phyloP scores from a whole-genome alignment of 768 basidiomycete species.

The Mycena galopus region DNA sequence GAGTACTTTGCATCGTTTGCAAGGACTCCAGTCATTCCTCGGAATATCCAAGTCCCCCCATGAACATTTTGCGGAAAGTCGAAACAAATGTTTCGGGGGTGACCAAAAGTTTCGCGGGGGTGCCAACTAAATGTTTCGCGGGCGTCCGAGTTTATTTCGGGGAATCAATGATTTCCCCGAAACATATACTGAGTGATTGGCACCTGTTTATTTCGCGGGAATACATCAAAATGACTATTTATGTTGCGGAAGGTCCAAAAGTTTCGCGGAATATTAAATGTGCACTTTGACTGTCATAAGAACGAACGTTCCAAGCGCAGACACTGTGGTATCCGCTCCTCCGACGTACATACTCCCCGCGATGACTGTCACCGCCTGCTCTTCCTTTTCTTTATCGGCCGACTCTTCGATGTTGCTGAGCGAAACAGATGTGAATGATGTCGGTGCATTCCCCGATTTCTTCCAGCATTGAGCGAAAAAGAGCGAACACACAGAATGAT shows the following conservation, averaged over 20 bases:
- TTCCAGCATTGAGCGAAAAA: too few species aligned
- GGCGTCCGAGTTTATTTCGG: too few species aligned
- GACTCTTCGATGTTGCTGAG: background rate
- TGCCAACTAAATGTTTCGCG: too few species aligned
- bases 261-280: background rate
- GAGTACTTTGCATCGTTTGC: too few species aligned
- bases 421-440: background rate
- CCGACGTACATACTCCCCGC: slow-evolving; percentile 14
- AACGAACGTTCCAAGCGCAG: slow-evolving; percentile 40
- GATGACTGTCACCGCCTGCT: background rate
- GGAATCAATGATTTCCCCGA: too few species aligned
- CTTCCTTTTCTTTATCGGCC: background rate
- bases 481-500: background rate
- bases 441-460: background rate
- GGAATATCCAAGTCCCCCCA: too few species aligned
- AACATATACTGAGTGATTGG: too few species aligned
- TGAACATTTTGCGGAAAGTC: background rate
- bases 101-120: background rate
- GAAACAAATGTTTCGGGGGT: background rate
- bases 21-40: too few species aligned
- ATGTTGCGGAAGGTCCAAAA: background rate
- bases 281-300: slow-evolving; percentile 1
- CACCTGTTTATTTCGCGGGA: background rate
- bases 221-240: background rate
- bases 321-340: slow-evolving; percentile 14